Percentiles rank a stretch among this genome's conserved stretches.
phyloP scores from a whole-genome alignment of 2,329 filamentous ascomycete species.

The Botrytis fabae region DNA sequence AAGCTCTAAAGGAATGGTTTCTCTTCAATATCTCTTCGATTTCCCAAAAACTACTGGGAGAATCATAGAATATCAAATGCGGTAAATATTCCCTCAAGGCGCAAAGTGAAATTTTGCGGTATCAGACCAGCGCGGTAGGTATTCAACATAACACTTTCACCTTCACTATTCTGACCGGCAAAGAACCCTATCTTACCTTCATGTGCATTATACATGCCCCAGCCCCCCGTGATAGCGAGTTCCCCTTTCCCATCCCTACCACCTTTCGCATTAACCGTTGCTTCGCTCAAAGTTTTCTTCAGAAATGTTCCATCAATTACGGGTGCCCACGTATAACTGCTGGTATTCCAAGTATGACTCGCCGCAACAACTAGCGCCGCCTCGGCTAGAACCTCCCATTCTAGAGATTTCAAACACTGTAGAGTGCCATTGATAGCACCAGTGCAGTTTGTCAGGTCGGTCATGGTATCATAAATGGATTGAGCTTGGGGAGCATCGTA shows the following conservation, averaged over 20 bases:
- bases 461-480: slow-evolving; percentile 49
- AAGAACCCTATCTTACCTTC: slow-evolving; percentile 42
- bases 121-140: background rate
- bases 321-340: slow-evolving; percentile 60
- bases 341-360: slow-evolving; percentile 54
- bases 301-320: slow-evolving; percentile 60
- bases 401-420: slow-evolving; percentile 54
- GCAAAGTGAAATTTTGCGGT: background rate
- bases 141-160: background rate
- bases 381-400: slow-evolving; percentile 54
- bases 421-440: slow-evolving; percentile 46
- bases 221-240: slow-evolving; percentile 50
- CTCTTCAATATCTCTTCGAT: background rate
- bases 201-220: slow-evolving; percentile 61
- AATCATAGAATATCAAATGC: no score
- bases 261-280: slow-evolving; percentile 37
- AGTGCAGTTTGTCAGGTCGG: slow-evolving; percentile 44
- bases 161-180: background rate
- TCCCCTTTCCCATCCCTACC: slow-evolving; percentile 29
- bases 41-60: background rate
- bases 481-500: slow-evolving; percentile 50
- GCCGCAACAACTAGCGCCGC: slow-evolving; percentile 51
- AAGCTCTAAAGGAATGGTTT: background rate
- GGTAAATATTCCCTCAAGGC: no score
- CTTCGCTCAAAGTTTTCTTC: slow-evolving; percentile 47